A percentile compares a stretch with the other conserved stretches of the same genome.
These are phyloP conservation scores for Domatiomyces catenatus DNA, from an alignment of 2,329 filamentous ascomycete species.

Conservation along the genomic window DNA sequence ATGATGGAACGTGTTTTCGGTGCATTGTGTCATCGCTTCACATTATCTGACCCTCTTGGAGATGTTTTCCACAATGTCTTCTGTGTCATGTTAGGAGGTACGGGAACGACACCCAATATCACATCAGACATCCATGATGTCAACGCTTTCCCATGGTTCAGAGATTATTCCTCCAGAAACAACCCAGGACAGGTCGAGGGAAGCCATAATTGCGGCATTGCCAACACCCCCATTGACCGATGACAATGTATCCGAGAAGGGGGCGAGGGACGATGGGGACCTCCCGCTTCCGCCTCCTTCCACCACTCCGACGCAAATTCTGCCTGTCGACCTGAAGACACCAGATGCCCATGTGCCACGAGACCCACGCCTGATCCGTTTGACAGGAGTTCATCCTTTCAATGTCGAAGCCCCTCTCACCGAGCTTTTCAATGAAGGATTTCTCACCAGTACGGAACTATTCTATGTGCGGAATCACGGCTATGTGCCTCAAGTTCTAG, in stretches of 20 bases:
- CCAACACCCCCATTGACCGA: conserved; percentile 16
- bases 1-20: neutral
- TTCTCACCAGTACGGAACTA: conserved; percentile 71
- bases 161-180: neutral
- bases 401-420: conserved; percentile 76
- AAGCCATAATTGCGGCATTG: conserved; percentile 7
- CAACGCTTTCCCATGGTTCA: neutral
- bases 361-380: conserved; percentile 64
- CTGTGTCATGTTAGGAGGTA: neutral
- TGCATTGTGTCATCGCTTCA: conserved; percentile 1
- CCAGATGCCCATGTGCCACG: conserved; percentile 69
- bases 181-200: neutral
- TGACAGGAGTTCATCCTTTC: conserved; percentile 82
- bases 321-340: conserved; percentile 65
- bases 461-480: conserved; percentile 92
- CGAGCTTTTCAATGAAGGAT: conserved; percentile 59
- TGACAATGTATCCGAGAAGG: conserved; percentile 10
- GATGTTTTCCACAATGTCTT: neutral
- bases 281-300: conserved; percentile 52
- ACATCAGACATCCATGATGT: neutral
- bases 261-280: conserved; percentile 4
- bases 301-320: conserved; percentile 41
- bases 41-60: neutral
- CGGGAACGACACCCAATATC: neutral
- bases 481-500: conserved; percentile 57